These are phyloP conservation scores for Capsicum chinense DNA, from an alignment of 257 asterid genomes.

Conservation along the genomic window DNA sequence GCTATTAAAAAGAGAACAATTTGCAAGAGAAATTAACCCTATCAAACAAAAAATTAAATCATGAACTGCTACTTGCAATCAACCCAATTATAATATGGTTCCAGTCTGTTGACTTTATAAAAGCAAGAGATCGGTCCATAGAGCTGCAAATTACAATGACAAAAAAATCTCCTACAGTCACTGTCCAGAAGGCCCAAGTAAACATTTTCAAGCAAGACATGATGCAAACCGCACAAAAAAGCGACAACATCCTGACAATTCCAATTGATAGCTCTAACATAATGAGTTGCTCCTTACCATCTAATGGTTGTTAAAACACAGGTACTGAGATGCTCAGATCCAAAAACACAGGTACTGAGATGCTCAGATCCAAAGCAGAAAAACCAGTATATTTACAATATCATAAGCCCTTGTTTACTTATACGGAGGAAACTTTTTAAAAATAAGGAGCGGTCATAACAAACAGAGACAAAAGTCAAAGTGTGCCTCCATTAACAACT, in stretches of 20 bases:
- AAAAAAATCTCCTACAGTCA: no score
- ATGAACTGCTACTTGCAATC: neutral
- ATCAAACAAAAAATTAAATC: conserved; percentile 13
- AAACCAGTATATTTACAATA: conserved; percentile 4
- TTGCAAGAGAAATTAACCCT: conserved; percentile 21
- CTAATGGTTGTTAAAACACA: no score
- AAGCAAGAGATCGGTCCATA: no score
- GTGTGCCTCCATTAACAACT: neutral
- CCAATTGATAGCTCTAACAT: conserved; percentile 15
- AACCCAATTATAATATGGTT: neutral
- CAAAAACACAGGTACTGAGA: conserved; percentile 6
- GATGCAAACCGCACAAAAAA: conserved; percentile 12
- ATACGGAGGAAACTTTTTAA: neutral
- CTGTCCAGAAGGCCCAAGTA: neutral
- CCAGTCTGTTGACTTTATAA: neutral
- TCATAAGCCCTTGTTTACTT: neutral
- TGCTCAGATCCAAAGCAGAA: conserved; percentile 12
- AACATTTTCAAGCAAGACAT: conserved; percentile 12
- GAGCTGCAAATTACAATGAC: no score
- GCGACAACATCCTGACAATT: neutral
- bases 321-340: conserved; percentile 16
- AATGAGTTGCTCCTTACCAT: neutral
- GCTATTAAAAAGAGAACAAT: neutral
- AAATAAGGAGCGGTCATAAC: neutral
- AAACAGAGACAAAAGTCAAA: neutral